A percentile compares a stretch with the other conserved stretches of the same genome.
Conservation (phyloP, 208 protist species). For the Acanthamoeba lenticulata region DNA sequence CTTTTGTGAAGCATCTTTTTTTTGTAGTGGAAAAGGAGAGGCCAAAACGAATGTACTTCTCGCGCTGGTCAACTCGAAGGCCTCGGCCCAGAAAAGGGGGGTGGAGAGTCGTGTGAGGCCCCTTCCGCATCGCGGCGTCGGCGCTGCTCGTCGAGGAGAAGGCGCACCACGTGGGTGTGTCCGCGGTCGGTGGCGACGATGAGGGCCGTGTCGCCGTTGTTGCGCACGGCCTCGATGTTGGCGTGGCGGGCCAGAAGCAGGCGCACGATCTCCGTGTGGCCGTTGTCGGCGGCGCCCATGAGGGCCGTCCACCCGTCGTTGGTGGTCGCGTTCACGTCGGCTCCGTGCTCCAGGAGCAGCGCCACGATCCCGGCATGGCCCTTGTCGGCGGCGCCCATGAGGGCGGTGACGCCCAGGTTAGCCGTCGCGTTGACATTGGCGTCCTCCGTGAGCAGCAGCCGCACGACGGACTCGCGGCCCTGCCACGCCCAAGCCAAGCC, state of each 20-base stretch:
- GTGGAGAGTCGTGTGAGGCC: neutral
- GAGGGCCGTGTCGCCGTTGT: constrained; percentile 55
- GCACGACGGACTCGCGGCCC: neutral
- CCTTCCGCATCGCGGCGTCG: neutral
- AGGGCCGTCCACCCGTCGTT: constrained; percentile 58
- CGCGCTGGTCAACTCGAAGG: no score
- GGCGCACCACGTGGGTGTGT: constrained; percentile 1
- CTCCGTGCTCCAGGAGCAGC: constrained; percentile 45
- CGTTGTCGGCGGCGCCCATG: constrained; percentile 5
- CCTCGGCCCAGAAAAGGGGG: neutral
- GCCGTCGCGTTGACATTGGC: constrained; percentile 14
- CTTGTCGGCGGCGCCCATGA: constrained; percentile 35
- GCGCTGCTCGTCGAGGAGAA: neutral
- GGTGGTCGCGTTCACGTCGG: constrained; percentile 20
- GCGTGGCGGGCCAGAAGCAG: constrained; percentile 32
- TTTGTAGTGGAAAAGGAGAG: no score
- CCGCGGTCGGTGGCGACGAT: neutral
- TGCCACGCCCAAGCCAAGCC: no score
- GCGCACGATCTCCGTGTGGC: constrained; percentile 59
- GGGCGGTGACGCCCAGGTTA: constrained; percentile 7
- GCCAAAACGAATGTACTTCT: no score
- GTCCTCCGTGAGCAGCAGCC: neutral
- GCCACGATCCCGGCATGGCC: neutral
- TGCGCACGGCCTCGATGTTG: neutral
- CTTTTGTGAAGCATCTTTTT: no score